Evolutionary conservation across 1,284 basidiomycete species (phyloP), one percentile per base, ranked within the genome.

Genomic region (Ceratobasidium sp.): DNA sequence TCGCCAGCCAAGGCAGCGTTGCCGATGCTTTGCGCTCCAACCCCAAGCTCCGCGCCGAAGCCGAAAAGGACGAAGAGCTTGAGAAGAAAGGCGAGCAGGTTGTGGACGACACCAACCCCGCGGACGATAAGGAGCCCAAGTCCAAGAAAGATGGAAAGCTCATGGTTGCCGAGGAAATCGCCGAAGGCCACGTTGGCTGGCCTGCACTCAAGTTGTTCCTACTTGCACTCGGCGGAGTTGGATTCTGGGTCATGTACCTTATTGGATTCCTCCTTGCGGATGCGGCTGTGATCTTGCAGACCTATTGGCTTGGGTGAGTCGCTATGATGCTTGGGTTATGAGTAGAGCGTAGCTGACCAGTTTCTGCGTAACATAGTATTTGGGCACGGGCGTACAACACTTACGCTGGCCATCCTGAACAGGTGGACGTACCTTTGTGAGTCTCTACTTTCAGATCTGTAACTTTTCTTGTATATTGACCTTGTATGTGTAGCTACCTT

Each of bases 161-260:
- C 2, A 83, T 89, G 41, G 81, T 89, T 16, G 86, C 83, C 2
- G 89, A 90, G 76, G 88, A 90, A 79, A 84, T 87, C 66, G 83
- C 85, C 1, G 82, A 85, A 69, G 89, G 89, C 1, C 84, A 86
- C 66, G 84, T 89, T 2, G 82, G 87, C 59, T 84, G 85, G 82
- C 72, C 78, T 23, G 83, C 85, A 76, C 79, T 77, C 35, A 59
- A 57, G 44, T 49, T 74, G 55, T 67, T 67, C 54, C 57, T 76
- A 59, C 78, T 79, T 23, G 79, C 78, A n/a, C 82, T 83, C 49
- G 83, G 83, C 23, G 82, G 83, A 7, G 77, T 80, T 1, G 64
- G 79, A 61, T 84, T 83, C 77, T 84, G 83, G 83, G 47, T 67
- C 3, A 38, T 35, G 1, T 75, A 74, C 46, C 16, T 71, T 26